phyloP scores from a whole-genome alignment of 805 yeast species.

The Novakomyces olei region DNA sequence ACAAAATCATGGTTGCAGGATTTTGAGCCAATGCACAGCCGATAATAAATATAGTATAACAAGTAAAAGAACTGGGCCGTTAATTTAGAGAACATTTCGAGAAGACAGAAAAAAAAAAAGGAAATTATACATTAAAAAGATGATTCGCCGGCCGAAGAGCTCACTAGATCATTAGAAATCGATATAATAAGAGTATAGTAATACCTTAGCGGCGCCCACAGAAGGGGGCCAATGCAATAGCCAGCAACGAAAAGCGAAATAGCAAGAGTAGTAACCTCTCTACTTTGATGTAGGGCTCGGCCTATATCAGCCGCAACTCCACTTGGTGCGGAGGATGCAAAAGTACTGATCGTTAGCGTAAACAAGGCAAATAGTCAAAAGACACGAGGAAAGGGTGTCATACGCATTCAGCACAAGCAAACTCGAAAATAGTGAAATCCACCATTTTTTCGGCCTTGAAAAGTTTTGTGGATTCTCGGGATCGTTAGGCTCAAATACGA shows the following conservation, averaged over 20 bases:
- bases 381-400: too few relatives aligned
- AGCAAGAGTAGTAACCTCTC: slow-evolving; percentile 57
- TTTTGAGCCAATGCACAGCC: slow-evolving; percentile 74
- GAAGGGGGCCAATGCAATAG: slow-evolving; percentile 63
- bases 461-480: slow-evolving; percentile 51
- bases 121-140: slow-evolving; percentile 58
- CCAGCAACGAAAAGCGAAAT: slow-evolving; percentile 81
- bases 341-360: too few relatives aligned
- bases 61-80: slow-evolving; percentile 46
- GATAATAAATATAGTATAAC: slow-evolving; percentile 59
- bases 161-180: too few relatives aligned
- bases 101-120: too few relatives aligned
- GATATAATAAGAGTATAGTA: too few relatives aligned
- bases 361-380: too few relatives aligned
- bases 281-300: slow-evolving; percentile 44
- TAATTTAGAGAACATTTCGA: too few relatives aligned
- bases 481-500: slow-evolving; percentile 56
- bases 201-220: slow-evolving; percentile 82
- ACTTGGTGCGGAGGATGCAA: slow-evolving; percentile 77
- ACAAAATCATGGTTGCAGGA: slow-evolving; percentile 56
- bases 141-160: slow-evolving; percentile 66
- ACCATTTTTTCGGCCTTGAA: slow-evolving; percentile 8
- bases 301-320: slow-evolving; percentile 56
- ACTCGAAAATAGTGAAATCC: slow-evolving; percentile 46
- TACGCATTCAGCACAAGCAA: slow-evolving; percentile 53